Conservation (phyloP, 306 rosid genomes). For the Echinosophora koreensis region DNA sequence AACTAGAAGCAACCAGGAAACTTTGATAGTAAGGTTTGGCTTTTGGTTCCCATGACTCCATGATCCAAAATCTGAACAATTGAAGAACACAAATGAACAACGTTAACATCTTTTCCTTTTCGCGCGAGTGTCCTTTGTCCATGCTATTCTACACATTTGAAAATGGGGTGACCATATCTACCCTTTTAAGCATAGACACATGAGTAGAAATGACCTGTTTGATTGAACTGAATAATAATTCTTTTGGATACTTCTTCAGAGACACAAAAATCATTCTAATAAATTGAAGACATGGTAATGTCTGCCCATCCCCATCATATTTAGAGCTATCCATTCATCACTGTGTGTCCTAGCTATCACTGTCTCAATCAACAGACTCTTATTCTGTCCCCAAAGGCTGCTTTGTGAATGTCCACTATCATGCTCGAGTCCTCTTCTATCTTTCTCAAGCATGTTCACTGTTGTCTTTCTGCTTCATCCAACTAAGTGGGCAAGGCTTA, state of each 20-base stretch:
- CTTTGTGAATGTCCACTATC: conserved; percentile 59
- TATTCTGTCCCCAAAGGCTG: conserved; percentile 49
- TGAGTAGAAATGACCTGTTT: conserved; percentile 9
- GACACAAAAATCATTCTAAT: conserved; percentile 46
- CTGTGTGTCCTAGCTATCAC: conserved; percentile 48
- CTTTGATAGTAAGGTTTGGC: conserved; percentile 6
- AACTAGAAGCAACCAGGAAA: conserved; percentile 18
- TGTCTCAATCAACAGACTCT: conserved; percentile 54
- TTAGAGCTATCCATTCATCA: conserved; percentile 29
- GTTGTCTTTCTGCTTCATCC: conserved; percentile 51
- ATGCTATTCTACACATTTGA: background rate
- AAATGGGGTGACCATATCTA: conserved; percentile 8
- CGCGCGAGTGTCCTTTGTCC: conserved; percentile 4
- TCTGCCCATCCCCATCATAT: conserved; percentile 44
- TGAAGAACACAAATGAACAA: conserved; percentile 1
- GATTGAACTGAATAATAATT: conserved; percentile 36
- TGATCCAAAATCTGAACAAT: background rate
- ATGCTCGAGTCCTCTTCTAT: conserved; percentile 33
- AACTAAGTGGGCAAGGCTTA: conserved; percentile 37
- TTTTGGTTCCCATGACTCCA: conserved; percentile 13
- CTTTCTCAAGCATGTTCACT: conserved; percentile 41
- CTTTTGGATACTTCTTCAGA: conserved; percentile 20
- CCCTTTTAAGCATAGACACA: conserved; percentile 38
- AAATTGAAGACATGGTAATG: conserved; percentile 53
- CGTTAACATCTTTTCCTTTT: background rate